Evolutionary conservation across 1,139 yeast genomes (phyloP).

Genomic region (Keqinozyma sinolaborantium): DNA sequence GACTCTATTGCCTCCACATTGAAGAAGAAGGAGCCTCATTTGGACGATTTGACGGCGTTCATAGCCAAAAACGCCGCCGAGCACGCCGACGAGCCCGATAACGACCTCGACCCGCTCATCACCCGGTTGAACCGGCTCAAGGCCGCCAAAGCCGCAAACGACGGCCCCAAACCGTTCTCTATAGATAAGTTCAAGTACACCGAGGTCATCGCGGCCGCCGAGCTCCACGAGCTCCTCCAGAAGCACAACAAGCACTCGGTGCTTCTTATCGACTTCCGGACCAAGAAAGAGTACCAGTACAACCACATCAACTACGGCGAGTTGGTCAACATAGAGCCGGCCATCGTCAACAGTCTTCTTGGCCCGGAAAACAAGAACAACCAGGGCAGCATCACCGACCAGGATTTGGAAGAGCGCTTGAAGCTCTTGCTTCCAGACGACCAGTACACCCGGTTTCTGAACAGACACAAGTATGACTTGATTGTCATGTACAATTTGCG

Average conservation of each 20-base stretch:
- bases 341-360: slow-evolving; percentile 26
- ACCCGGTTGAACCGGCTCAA: slow-evolving; percentile 16
- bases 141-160: neutral
- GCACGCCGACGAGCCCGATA: neutral
- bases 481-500: slow-evolving; percentile 59
- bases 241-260: slow-evolving; percentile 12
- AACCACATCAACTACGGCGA: slow-evolving; percentile 57
- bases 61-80: neutral
- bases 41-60: slow-evolving; percentile 4
- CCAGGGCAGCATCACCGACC: slow-evolving; percentile 42
- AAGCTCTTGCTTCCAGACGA: slow-evolving; percentile 49
- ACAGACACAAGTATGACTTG: slow-evolving; percentile 53
- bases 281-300: slow-evolving; percentile 51
- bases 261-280: slow-evolving; percentile 64
- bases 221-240: slow-evolving; percentile 18
- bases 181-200: slow-evolving; percentile 13
- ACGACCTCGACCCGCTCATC: slow-evolving; percentile 17
- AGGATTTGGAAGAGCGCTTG: slow-evolving; percentile 57
- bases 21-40: slow-evolving; percentile 13
- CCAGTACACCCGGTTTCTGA: slow-evolving; percentile 50
- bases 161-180: slow-evolving; percentile 1
- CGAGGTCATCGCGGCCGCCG: slow-evolving; percentile 24
- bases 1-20: slow-evolving; percentile 20
- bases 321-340: slow-evolving; percentile 71
- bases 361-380: slow-evolving; percentile 17